Percentiles rank a stretch among this genome's conserved stretches.
Conservation (phyloP, 2,329 filamentous ascomycete species). For the Scedosporium apiospermum region DNA sequence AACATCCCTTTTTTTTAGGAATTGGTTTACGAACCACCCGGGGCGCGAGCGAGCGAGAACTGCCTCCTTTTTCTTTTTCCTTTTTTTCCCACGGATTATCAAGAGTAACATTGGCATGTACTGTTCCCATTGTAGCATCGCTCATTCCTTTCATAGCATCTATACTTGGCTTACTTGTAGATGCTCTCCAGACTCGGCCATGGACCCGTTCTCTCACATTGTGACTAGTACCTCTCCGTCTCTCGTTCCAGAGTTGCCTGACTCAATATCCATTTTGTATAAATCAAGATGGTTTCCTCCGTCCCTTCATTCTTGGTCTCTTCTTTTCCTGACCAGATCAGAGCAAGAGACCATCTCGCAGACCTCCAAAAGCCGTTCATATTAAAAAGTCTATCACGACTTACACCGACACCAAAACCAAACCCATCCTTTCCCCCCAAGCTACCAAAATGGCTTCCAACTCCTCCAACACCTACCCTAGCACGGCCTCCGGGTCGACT, state of each 20-base stretch:
- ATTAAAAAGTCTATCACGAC: neutral
- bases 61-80: neutral
- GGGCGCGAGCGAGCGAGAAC: neutral
- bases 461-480: slow-evolving; percentile 17
- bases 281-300: neutral
- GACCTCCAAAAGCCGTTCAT: neutral
- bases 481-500: slow-evolving; percentile 14
- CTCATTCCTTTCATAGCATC: neutral
- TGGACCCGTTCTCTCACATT: neutral
- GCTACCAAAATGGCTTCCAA: slow-evolving; percentile 20
- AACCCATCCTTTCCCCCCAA: slow-evolving; percentile 21
- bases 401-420: slow-evolving; percentile 14
- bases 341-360: neutral
- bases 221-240: neutral
- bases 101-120: neutral
- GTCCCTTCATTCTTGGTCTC: neutral
- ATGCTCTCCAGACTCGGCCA: neutral
- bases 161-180: neutral
- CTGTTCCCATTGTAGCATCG: neutral
- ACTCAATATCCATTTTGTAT: neutral
- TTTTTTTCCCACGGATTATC: neutral
- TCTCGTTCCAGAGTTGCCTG: neutral
- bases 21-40: neutral
- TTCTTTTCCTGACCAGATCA: neutral
- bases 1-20: too few relatives aligned